Evolutionary conservation across 106 monocot species (phyloP), one percentile per base, ranked within the genome.

Genomic region (Platanthera zijinensis): DNA sequence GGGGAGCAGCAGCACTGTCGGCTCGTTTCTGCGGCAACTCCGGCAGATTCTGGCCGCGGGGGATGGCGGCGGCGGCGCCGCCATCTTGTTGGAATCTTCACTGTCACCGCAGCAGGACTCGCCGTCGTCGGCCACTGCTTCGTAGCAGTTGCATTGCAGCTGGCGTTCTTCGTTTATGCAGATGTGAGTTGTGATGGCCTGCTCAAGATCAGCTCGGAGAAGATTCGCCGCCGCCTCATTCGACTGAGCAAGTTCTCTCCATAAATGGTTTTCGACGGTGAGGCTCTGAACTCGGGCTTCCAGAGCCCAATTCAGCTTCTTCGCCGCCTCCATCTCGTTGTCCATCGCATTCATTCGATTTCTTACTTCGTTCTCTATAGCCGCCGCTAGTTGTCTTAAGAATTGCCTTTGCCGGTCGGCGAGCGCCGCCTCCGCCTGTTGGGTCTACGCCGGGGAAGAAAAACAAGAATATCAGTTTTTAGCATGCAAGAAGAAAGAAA

Each of bases 1-100:
- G 8, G 78, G 69, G 0, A 78, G 69, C 51, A 78, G 69, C 50
- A 78, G 69, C 50, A 78, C 78, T 11, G 68, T 78, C 13, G 69
- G 32, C 66, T 53, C 78, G 18, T 39, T 51, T 4, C 19, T 52
- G 2, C 51, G 5, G 50, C 78, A 78, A 15, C 50, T 13, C 51
- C 69, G 22, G 10, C 78, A 78, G 3, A n/a, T 15, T 13, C 69
- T 48, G n/a, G 25, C 45, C 76, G 48, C 2, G 3, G 39, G 5
- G 7, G 59, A 61, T 39, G 17, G 45, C 74, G 8, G 9, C 74
- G 17, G 45, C 74, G n/a, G 9, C 74, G 11, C 6, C 0, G 9
- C 28, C 25, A 8, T n/a, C 51, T 22, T 53, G 4, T 75, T 17
- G 62, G 48, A 5, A 15, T 30, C 32, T 18, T 52, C 74, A 32